Conservation (phyloP, 2,329 filamentous ascomycete genomes). For the Pseudogymnoascus sp. region DNA sequence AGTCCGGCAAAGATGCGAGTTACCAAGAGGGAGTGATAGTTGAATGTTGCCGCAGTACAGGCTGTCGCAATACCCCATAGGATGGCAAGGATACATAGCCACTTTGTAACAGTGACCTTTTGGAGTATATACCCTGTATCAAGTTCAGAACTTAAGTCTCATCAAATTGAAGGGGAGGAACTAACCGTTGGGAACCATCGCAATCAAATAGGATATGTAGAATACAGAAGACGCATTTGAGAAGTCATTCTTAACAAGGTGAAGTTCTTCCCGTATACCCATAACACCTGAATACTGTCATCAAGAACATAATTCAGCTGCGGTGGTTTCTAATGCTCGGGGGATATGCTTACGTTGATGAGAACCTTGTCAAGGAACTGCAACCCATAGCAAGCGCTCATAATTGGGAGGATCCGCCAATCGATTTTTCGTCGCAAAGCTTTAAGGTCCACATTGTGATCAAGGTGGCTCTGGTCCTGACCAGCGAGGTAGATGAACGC, state of each 20-base stretch:
- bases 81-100: slow-evolving; percentile 51
- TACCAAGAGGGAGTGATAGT: slow-evolving; percentile 48
- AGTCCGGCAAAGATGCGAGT: slow-evolving; percentile 54
- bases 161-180: slow-evolving; percentile 14
- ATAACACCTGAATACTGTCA: slow-evolving; percentile 59
- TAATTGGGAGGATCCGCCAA: slow-evolving; percentile 52
- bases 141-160: neutral
- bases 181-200: slow-evolving; percentile 54
- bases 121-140: slow-evolving; percentile 51
- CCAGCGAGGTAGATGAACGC: slow-evolving; percentile 35
- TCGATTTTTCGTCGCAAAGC: slow-evolving; percentile 51
- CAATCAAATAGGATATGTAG: slow-evolving; percentile 54
- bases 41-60: slow-evolving; percentile 47
- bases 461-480: slow-evolving; percentile 36
- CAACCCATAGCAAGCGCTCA: slow-evolving; percentile 56
- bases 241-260: slow-evolving; percentile 54
- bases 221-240: slow-evolving; percentile 57
- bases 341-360: slow-evolving; percentile 46
- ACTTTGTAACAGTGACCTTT: slow-evolving; percentile 53
- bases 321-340: neutral
- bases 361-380: slow-evolving; percentile 61
- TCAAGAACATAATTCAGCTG: neutral
- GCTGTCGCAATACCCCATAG: slow-evolving; percentile 54
- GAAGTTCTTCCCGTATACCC: slow-evolving; percentile 51
- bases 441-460: slow-evolving; percentile 36